A percentile compares a stretch with the other conserved stretches of the same genome.
Evolutionary conservation across 257 asterid species (phyloP).

Genomic region (Salvia rosmarinus): DNA sequence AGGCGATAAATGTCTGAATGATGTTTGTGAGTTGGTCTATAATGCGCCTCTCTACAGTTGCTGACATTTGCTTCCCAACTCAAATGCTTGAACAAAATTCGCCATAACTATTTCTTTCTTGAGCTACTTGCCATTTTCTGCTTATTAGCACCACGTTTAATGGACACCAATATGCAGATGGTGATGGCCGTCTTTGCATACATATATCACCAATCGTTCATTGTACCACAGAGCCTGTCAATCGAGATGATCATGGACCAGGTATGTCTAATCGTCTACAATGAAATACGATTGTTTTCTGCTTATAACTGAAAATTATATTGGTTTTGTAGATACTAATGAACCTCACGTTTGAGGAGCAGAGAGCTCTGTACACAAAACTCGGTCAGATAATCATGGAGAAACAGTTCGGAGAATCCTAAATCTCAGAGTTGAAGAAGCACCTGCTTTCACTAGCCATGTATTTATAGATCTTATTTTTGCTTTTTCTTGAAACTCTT

Average conservation of each 20-base stretch:
- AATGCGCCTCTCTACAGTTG: not conserved
- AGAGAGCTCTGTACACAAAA: constrained; percentile 54
- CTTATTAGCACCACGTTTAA: not conserved
- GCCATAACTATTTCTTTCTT: not conserved
- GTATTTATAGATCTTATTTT: constrained; percentile 5
- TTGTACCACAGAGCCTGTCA: constrained; percentile 69
- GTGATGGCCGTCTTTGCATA: constrained; percentile 95
- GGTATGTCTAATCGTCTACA: constrained; percentile 43
- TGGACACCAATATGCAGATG: constrained; percentile 58
- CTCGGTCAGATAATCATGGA: constrained; percentile 77
- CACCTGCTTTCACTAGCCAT: constrained; percentile 16
- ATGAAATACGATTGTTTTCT: not conserved
- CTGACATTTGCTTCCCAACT: not conserved
- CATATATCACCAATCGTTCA: constrained; percentile 84
- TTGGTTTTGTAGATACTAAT: constrained; percentile 57
- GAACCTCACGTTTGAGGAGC: constrained; percentile 84
- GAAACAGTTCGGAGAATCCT: constrained; percentile 65
- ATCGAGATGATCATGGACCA: constrained; percentile 83
- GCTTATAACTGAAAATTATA: not conserved
- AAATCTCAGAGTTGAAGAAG: constrained; percentile 27
- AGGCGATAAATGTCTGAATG: not conserved
- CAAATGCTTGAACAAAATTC: not conserved
- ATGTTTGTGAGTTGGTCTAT: not conserved
- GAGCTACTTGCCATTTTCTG: constrained; percentile 17
- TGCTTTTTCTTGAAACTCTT: constrained; percentile 2